Percentiles rank a stretch among this genome's conserved stretches.
Evolutionary conservation across 2,329 filamentous ascomycete species (phyloP).

Genomic region (Talaromyces funiculosus): DNA sequence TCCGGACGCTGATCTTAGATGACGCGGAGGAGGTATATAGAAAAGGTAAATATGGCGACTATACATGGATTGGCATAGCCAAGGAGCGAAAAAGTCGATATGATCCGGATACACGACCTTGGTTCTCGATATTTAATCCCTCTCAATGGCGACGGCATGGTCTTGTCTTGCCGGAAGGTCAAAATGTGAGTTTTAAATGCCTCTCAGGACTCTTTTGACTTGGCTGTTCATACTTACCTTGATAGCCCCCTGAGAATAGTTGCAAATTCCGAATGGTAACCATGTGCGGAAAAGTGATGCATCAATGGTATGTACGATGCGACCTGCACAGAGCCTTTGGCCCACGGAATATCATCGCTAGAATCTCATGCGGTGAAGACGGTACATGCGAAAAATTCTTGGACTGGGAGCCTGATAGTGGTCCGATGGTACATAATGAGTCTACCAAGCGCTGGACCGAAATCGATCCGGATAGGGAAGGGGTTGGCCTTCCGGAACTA

Average conservation of each 20-base stretch:
- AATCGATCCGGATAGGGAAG: conserved; percentile 3
- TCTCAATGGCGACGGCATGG: conserved; percentile 8
- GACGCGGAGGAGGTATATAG: conserved; percentile 1
- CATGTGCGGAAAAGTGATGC: not conserved
- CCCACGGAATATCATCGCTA: not conserved
- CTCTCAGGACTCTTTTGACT: not conserved
- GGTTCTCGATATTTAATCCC: not conserved
- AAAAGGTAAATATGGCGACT: not conserved
- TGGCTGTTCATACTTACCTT: not conserved
- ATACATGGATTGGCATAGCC: not conserved
- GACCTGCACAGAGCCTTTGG: not conserved
- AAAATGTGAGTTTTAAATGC: not conserved
- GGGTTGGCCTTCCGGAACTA: not conserved
- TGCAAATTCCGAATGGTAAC: conserved; percentile 6
- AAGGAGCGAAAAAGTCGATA: conserved; percentile 2
- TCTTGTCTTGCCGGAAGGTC: not conserved
- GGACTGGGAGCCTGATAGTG: not conserved
- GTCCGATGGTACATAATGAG: not conserved
- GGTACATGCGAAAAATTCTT: not conserved
- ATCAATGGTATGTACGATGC: conserved; percentile 6
- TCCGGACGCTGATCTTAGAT: not conserved
- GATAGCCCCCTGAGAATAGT: conserved; percentile 1
- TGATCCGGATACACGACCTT: conserved; percentile 5
- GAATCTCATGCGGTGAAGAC: not conserved
- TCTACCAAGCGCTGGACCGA: conserved; percentile 2